phyloP scores from a whole-genome alignment of 768 basidiomycete genomes.

The Tulasnella calospora region DNA sequence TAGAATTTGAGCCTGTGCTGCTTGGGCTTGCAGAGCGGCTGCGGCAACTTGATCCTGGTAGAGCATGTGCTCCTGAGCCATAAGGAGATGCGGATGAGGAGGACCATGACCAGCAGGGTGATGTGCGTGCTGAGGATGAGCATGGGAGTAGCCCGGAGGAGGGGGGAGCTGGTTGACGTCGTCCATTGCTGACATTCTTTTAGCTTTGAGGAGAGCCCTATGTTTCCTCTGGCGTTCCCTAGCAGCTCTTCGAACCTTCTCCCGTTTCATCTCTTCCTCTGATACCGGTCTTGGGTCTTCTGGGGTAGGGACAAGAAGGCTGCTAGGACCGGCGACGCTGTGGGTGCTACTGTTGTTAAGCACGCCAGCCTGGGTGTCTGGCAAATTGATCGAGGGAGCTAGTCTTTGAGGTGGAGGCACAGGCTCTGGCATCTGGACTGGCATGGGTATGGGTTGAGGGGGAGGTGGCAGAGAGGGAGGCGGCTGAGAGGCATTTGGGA shows the following conservation, averaged over 20 bases:
- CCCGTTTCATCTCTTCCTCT: conserved; percentile 63
- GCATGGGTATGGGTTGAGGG: not conserved
- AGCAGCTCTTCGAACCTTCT: conserved; percentile 69
- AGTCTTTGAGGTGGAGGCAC: not conserved
- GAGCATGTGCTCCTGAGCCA: conserved; percentile 18
- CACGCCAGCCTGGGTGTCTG: conserved; percentile 33
- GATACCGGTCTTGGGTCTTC: conserved; percentile 42
- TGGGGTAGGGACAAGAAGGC: conserved; percentile 7
- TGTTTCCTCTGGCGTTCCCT: conserved; percentile 80
- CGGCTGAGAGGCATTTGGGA: not conserved
- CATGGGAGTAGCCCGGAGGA: conserved; percentile 30
- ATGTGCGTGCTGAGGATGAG: conserved; percentile 31
- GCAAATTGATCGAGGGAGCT: not conserved
- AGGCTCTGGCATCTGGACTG: not conserved
- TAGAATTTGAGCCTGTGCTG: not conserved
- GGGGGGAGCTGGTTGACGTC: conserved; percentile 24
- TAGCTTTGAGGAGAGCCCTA: conserved; percentile 68
- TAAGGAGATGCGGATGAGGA: conserved; percentile 9
- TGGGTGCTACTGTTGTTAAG: conserved; percentile 21
- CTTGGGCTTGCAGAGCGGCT: not conserved
- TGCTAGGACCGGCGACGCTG: conserved; percentile 10
- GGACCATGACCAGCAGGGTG: conserved; percentile 19
- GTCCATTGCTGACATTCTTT: conserved; percentile 73
- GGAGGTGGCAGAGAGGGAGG: not conserved
- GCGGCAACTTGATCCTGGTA: conserved; percentile 16